Evolutionary conservation across 192 early-diverging fungal genomes (phyloP).

Genomic region (Haplosporangium gracile): DNA sequence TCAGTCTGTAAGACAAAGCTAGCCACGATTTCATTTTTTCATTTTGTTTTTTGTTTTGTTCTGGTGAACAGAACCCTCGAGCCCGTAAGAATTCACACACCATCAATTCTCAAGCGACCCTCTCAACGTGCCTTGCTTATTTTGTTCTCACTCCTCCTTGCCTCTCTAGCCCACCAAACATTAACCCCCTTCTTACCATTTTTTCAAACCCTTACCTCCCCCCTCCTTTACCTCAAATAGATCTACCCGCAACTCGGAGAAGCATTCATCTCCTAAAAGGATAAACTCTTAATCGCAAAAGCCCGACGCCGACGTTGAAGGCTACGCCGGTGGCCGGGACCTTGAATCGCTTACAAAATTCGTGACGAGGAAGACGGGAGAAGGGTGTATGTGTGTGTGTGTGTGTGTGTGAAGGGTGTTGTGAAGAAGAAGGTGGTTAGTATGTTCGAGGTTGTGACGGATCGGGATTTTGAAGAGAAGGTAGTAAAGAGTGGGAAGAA

Average conservation of each 20-base stretch:
- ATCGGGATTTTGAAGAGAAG: conserved; percentile 78
- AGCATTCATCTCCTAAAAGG: conserved; percentile 74
- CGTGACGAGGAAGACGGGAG: conserved; percentile 79
- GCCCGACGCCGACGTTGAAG: conserved; percentile 74
- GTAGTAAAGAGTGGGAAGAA: conserved; percentile 77
- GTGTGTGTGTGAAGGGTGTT: conserved; percentile 64
- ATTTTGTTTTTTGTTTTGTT: not conserved
- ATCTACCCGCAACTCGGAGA: conserved; percentile 84
- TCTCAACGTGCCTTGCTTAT: not conserved
- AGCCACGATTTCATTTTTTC: not conserved
- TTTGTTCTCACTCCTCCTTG: not conserved
- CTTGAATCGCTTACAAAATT: conserved; percentile 79
- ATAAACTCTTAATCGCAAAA: conserved; percentile 88
- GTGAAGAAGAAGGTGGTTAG: conserved; percentile 78
- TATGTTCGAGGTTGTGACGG: conserved; percentile 76
- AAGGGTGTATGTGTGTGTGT: no score
- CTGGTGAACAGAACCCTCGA: conserved; percentile 58
- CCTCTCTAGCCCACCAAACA: no score
- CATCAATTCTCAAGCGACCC: no score
- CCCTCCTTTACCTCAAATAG: not conserved
- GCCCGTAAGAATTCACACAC: no score
- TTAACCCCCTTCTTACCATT: no score
- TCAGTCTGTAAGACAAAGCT: not conserved
- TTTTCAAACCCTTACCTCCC: no score
- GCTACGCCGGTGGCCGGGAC: conserved; percentile 84